phyloP scores from a whole-genome alignment of 225 moss, liverwort and hornwort genomes.

The Physcomitrellopsis africana region DNA sequence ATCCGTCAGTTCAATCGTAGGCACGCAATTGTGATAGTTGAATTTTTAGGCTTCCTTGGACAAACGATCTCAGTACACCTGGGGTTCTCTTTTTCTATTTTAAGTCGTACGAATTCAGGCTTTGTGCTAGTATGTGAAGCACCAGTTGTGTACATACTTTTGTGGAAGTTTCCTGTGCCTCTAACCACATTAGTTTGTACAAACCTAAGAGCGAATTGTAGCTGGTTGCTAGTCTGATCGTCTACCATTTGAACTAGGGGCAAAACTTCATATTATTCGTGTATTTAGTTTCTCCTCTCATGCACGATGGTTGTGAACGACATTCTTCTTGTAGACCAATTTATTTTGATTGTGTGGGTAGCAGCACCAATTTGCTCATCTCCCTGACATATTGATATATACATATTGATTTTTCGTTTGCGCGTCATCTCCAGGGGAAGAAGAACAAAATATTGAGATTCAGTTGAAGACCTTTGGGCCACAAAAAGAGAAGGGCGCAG shows the following conservation, averaged over 20 bases:
- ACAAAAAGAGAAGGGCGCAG: slow-evolving; percentile 55
- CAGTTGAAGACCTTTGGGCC: slow-evolving; percentile 58
- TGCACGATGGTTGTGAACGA: neutral
- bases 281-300: neutral
- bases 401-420: slow-evolving; percentile 24
- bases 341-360: neutral
- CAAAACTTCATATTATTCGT: slow-evolving; percentile 1
- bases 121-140: neutral
- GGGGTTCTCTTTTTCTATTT: neutral
- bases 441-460: slow-evolving; percentile 67
- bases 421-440: slow-evolving; percentile 48
- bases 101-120: slow-evolving; percentile 11
- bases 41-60: neutral
- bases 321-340: neutral
- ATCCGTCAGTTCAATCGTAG: neutral
- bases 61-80: too few relatives aligned
- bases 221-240: slow-evolving; percentile 5
- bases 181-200: neutral
- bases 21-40: slow-evolving; percentile 4
- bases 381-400: neutral
- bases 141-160: neutral
- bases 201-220: neutral
- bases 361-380: too few relatives aligned
- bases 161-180: slow-evolving; percentile 1
- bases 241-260: neutral